Conservation (phyloP, 306 rosid species). For the Begonia masoniana region DNA sequence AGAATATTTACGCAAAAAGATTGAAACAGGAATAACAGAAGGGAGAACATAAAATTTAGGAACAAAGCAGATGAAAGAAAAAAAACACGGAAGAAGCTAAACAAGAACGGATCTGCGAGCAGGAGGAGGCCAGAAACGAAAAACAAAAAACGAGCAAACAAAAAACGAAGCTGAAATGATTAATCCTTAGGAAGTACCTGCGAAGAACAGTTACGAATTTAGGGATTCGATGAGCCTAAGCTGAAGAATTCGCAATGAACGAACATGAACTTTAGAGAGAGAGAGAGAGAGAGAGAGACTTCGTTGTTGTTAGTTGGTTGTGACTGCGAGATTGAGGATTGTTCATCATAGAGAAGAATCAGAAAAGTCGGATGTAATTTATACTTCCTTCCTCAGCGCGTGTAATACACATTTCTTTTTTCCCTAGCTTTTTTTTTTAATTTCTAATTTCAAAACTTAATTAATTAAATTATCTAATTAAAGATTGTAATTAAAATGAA, state of each 20-base stretch:
- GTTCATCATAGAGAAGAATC: conserved; percentile 13
- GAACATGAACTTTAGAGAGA: conserved; percentile 32
- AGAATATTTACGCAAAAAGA: too few relatives aligned
- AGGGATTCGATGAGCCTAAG: conserved; percentile 33
- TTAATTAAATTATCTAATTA: too few relatives aligned
- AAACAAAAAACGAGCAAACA: neutral
- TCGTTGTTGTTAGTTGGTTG: conserved; percentile 34
- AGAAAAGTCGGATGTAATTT: neutral
- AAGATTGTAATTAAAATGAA: too few relatives aligned
- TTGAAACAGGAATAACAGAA: neutral
- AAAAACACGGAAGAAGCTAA: conserved; percentile 4
- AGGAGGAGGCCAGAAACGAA: conserved; percentile 7
- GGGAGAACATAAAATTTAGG: conserved; percentile 3
- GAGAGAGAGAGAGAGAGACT: conserved; percentile 17
- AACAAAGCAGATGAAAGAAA: conserved; percentile 5
- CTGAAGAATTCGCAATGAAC: conserved; percentile 18
- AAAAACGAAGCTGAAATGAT: conserved; percentile 13
- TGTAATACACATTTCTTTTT: too few relatives aligned
- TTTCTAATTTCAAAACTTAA: too few relatives aligned
- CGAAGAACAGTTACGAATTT: conserved; percentile 31
- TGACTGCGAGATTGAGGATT: conserved; percentile 20
- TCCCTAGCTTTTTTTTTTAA: too few relatives aligned
- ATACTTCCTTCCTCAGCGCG: too few relatives aligned
- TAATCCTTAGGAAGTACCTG: conserved; percentile 26
- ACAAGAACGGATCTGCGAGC: conserved; percentile 44